Base-by-base conservation (phyloP, 139 green algal genomes). In the Chlamydomonas incerta region DNA sequence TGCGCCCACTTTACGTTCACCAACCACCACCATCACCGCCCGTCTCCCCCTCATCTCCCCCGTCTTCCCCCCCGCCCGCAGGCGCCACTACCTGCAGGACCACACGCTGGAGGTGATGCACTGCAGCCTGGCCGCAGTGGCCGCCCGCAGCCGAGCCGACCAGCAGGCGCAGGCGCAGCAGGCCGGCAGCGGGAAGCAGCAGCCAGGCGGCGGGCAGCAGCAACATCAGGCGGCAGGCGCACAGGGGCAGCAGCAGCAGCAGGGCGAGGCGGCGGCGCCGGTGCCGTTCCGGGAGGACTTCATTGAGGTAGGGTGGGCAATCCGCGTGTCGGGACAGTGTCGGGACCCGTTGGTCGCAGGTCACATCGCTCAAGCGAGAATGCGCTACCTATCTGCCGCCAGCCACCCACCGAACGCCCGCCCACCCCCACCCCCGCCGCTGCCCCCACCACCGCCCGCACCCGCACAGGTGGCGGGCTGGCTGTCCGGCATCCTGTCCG, bases 401-500 rank as follows among this genome's bases (percentile, higher is more conserved):
- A n/a, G n/a, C n/a, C 4, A 9, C 47, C 47, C 15, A 0, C n/a
- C n/a, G n/a, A n/a, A n/a, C n/a, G n/a, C n/a, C n/a, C n/a, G n/a
- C n/a, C n/a, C n/a, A n/a, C n/a, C n/a, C n/a, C n/a, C n/a, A n/a
- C n/a, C n/a, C n/a, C n/a, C n/a, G n/a, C n/a, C n/a, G n/a, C n/a
- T n/a, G n/a, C n/a, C n/a, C n/a, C n/a, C n/a, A n/a, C n/a, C n/a
- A n/a, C n/a, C n/a, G n/a, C n/a, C n/a, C n/a, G n/a, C n/a, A n/a
- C n/a, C n/a, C n/a, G n/a, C n/a, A n/a, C 70, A 81, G 65, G 83
- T 80, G 18, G 15, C 72, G 35, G 26, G 4, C 35, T 88, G 87
- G 87, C 74, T 88, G 87, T 17, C 46, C 9, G 81, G 74, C 60
- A 84, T 70, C 28, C 74, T 90, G 28, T 46, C 55, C 1, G 66